Base-by-base conservation (phyloP, 805 yeast species). In the Monosporozyma aquatica region DNA sequence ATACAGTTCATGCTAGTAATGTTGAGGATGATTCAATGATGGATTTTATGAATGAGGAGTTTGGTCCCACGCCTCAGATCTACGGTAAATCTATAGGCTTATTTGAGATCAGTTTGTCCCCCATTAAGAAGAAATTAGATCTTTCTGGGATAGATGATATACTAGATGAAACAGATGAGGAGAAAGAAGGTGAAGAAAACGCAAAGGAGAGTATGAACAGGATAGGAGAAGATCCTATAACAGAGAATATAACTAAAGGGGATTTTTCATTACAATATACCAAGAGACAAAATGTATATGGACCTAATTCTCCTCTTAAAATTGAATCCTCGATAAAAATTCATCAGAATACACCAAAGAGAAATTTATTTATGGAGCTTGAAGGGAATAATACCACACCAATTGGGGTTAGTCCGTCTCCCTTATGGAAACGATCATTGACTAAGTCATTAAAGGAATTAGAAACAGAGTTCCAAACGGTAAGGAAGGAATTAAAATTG, bases 51-150 rank as follows among this genome's bases (percentile, higher is more conserved):
- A 38, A 39, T 17, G 25, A 24, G 21, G 43, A 38, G 46, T 56
- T 85, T 10, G 95, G 95, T 0, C 95, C 95, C 1, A 86, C 95
- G 0, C 95, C 95, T 0, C 95, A 86, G 51, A 71, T 85, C 8
- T 71, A 80, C 47, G 95, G 95, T 0, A 73, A 81, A 42, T 83
- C 84, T 0, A 58, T 83, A 26, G 78, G 92, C 14, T 68, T 86
- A 4, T 80, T 86, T 54, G 95, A 85, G 47, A 66, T 78, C 48
- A 50, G 47, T 14, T 34, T 59, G 10, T 64, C 66, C 6, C 61
- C 67, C 11, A 46, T 54, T 3, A 53, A 50, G 37, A 47, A 40
- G 13, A 32, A 27, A 32, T 27, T 51, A 22, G 30, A 24, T 21
- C 39, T 42, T 17, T 17, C 22, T 11, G 35, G 7, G 9, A 23